These are phyloP conservation scores for Rhodosporidiobolus sp. DNA, from an alignment of 768 basidiomycete species.

Conservation along the genomic window DNA sequence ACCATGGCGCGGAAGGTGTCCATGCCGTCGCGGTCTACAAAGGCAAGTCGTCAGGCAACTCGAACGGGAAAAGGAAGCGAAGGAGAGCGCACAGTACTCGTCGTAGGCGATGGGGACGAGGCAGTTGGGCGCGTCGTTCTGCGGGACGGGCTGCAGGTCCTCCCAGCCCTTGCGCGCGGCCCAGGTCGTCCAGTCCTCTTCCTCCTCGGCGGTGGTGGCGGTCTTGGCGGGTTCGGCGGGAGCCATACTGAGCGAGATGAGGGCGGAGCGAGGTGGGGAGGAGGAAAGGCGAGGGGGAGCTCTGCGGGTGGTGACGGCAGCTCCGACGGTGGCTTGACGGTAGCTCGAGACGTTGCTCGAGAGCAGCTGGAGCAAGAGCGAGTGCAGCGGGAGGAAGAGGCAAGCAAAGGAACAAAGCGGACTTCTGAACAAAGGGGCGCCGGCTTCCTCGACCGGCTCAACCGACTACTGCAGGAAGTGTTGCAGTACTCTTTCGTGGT, in stretches of 20 bases:
- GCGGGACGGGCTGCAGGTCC: constrained; percentile 73
- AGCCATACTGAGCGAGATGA: constrained; percentile 8
- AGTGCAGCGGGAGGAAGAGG: background rate
- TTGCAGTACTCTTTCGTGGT: too few relatives aligned
- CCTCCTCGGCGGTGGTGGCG: constrained; percentile 51
- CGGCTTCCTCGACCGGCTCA: too few relatives aligned
- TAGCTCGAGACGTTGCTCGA: background rate
- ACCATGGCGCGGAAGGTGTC: constrained; percentile 86
- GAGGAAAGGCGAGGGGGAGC: background rate
- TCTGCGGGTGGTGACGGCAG: background rate
- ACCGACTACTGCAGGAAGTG: too few relatives aligned
- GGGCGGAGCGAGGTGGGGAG: constrained; percentile 2
- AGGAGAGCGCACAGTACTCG: constrained; percentile 66
- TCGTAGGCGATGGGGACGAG: constrained; percentile 91
- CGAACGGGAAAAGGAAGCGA: constrained; percentile 2
- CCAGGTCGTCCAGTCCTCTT: constrained; percentile 25
- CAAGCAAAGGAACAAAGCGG: background rate
- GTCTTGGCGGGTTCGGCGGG: constrained; percentile 48
- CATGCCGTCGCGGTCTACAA: constrained; percentile 85
- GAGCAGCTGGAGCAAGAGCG: background rate
- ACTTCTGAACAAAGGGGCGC: too few relatives aligned
- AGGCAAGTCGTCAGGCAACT: background rate
- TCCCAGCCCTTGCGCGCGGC: constrained; percentile 55
- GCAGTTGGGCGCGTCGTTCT: constrained; percentile 72
- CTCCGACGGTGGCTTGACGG: too few relatives aligned